Conservation (phyloP, 805 yeast species). For the Metschnikowia vanudenii region DNA sequence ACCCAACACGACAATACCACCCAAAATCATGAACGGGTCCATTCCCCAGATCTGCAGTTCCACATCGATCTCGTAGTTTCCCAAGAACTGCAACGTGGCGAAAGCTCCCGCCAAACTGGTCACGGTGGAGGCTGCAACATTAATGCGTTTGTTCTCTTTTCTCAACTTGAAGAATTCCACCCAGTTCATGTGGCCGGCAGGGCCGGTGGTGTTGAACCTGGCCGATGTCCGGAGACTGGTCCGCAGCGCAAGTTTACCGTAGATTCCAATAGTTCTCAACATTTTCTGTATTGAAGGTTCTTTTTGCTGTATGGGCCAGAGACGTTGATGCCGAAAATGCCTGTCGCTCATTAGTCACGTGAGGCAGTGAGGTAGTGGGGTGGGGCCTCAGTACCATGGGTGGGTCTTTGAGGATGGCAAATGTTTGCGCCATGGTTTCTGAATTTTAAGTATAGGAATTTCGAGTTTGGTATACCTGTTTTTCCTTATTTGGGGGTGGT, state of each 20-base stretch:
- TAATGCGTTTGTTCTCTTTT: slow-evolving; percentile 69
- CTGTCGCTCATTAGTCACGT: no score
- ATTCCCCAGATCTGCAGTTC: slow-evolving; percentile 83
- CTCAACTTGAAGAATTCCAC: slow-evolving; percentile 73
- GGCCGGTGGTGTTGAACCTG: slow-evolving; percentile 25
- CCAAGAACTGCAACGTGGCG: slow-evolving; percentile 69
- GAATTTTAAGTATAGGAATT: no score
- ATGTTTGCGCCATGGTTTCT: no score
- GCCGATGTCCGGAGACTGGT: slow-evolving; percentile 1
- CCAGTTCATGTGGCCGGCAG: slow-evolving; percentile 56
- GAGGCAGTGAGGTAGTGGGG: no score
- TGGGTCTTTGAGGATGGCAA: no score
- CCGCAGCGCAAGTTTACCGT: slow-evolving; percentile 11
- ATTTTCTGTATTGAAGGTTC: background rate
- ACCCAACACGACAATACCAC: slow-evolving; percentile 68
- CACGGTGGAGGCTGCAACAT: slow-evolving; percentile 62
- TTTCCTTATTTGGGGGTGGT: no score
- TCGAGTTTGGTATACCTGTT: no score
- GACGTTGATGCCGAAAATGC: no score
- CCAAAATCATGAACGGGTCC: slow-evolving; percentile 81
- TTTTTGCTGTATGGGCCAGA: no score
- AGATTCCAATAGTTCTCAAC: slow-evolving; percentile 17
- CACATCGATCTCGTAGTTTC: slow-evolving; percentile 83
- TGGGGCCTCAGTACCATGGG: no score
- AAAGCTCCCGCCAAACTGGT: slow-evolving; percentile 67